These are phyloP conservation scores for Puccinellia tenuiflora DNA, from an alignment of 176 grass and related monocot genomes.

Conservation along the genomic window DNA sequence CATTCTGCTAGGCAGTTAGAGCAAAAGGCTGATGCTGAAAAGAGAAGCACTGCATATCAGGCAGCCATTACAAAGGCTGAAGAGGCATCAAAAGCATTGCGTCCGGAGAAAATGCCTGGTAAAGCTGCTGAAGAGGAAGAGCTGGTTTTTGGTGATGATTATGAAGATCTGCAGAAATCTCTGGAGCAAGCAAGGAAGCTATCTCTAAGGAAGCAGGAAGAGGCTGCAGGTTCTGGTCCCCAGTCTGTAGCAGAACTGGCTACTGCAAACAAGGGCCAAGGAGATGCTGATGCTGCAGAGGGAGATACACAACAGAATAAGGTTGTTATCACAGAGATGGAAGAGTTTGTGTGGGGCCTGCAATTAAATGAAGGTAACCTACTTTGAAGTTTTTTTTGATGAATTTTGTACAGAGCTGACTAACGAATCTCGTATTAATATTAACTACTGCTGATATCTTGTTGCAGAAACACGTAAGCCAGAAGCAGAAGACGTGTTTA, in stretches of 20 bases:
- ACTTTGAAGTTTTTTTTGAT: background rate
- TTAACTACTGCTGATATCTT: conserved; percentile 9
- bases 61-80: conserved; percentile 71
- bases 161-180: conserved; percentile 76
- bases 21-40: conserved; percentile 72
- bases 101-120: conserved; percentile 40
- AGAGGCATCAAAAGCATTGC: conserved; percentile 68
- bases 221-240: conserved; percentile 44
- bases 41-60: conserved; percentile 67
- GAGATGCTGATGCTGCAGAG: conserved; percentile 29
- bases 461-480: conserved; percentile 54
- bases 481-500: conserved; percentile 77
- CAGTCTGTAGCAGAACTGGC: conserved; percentile 44
- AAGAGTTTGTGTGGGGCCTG: conserved; percentile 81
- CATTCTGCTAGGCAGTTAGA: conserved; percentile 53
- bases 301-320: conserved; percentile 58
- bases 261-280: conserved; percentile 49
- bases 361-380: conserved; percentile 81
- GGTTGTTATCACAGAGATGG: conserved; percentile 84
- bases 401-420: background rate
- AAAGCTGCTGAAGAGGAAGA: conserved; percentile 38
- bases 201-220: conserved; percentile 60
- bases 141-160: conserved; percentile 86
- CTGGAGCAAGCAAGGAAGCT: conserved; percentile 86
- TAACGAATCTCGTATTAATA: background rate